phyloP scores from a whole-genome alignment of 495 filamentous ascomycete genomes.

The Immersiella caudata region DNA sequence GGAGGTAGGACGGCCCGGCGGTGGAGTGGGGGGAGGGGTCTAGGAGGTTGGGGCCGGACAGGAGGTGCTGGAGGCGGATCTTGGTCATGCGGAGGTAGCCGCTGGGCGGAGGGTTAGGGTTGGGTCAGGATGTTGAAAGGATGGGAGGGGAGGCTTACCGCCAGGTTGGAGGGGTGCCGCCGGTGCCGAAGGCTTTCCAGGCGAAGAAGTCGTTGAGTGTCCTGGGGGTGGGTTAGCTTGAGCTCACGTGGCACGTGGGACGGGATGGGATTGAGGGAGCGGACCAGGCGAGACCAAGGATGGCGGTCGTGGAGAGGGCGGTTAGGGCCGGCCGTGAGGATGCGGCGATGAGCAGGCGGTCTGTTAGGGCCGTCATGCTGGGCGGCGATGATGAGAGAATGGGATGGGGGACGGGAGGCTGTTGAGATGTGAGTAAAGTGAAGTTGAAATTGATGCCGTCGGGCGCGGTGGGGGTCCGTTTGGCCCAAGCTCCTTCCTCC shows the following conservation, averaged over 20 bases:
- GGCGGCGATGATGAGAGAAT: background rate
- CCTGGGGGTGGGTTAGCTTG: background rate
- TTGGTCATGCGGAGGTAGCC: slow-evolving; percentile 22
- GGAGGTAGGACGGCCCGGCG: slow-evolving; percentile 16
- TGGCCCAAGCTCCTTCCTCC: slow-evolving; percentile 3
- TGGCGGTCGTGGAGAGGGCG: slow-evolving; percentile 13
- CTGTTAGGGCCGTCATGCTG: slow-evolving; percentile 8
- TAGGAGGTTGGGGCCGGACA: slow-evolving; percentile 16
- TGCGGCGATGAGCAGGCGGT: slow-evolving; percentile 1
- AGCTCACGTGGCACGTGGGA: background rate
- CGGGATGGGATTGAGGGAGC: background rate
- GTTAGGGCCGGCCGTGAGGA: slow-evolving; percentile 18
- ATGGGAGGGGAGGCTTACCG: background rate
- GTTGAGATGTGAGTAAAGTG: background rate
- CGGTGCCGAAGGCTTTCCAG: slow-evolving; percentile 19
- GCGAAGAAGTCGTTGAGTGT: slow-evolving; percentile 16
- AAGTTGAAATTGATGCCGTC: background rate
- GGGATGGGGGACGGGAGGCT: background rate
- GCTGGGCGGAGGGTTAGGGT: background rate
- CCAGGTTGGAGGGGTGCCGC: slow-evolving; percentile 20
- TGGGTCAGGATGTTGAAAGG: background rate
- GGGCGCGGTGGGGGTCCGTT: slow-evolving; percentile 1
- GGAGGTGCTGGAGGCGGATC: slow-evolving; percentile 14
- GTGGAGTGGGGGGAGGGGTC: slow-evolving; percentile 8
- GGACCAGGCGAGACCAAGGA: slow-evolving; percentile 17